Base-by-base conservation (phyloP, 2,329 filamentous ascomycete species). In the Aplosporella prunicola region DNA sequence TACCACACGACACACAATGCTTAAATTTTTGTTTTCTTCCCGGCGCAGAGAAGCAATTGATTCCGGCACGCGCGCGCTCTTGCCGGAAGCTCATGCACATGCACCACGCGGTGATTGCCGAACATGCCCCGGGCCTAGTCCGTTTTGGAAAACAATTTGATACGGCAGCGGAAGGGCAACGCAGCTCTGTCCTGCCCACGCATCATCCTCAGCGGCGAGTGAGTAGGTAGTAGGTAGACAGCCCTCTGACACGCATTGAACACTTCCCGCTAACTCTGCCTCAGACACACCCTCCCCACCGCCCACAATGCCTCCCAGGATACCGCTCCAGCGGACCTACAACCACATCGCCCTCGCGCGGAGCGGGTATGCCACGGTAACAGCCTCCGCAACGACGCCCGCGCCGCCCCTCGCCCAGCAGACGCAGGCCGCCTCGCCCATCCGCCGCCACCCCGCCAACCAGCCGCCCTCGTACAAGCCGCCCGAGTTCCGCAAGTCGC, bases 381-480 rank as follows among this genome's bases (percentile, higher is more conserved):
- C n/a, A 15, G 61, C 67, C 39, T 60, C 66, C 40, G 61, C 69
- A 46, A 64, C 63, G 5, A 70, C 70, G 11, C 68, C 74, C 32
- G 67, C 72, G 22, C 61, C 71, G 9, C 60, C 73, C 31, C 61
- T 71, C 38, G 60, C 69, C 17, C 68, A 71, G 46, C 68, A 66
- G 43, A 58, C 59, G 30, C 53, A 52, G 38, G 62, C 66, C 1
- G 49, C 55, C 37, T 53, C 63, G 5, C 62, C 68, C 20, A 63
- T 75, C 15, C 54, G 65, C 20, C 64, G 66, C 51, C 72, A 68
- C 48, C 70, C 74, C 35, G 56, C 78, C 0, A 81, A 78, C 1
- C 87, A 95, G 61, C 89, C 88, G 3, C 86, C 85, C 4, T 93
- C 84, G 38, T 82, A 93, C 57, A 84, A 89, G 56, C 82, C 80